Percentiles rank a stretch among this genome's conserved stretches.
These are phyloP conservation scores for Lentinula sp. DNA, from an alignment of 768 basidiomycete species.

Conservation along the genomic window DNA sequence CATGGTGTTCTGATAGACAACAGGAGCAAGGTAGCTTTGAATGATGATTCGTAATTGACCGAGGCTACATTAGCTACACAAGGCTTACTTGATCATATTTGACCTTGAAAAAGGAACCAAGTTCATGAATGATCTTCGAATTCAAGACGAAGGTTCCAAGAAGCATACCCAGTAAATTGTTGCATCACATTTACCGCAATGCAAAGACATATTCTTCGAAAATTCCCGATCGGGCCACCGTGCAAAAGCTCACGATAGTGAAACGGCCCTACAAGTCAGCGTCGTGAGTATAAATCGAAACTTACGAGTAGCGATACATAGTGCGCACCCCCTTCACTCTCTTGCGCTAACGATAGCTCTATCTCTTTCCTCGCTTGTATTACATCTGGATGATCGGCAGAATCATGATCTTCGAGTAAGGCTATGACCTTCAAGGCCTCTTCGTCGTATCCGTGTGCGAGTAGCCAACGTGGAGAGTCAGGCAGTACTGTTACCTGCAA, in stretches of 20 bases:
- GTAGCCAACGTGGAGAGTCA: conserved; percentile 34
- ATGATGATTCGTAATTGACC: not conserved
- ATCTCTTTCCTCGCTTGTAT: conserved; percentile 27
- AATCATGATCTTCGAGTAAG: conserved; percentile 25
- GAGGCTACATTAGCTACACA: not conserved
- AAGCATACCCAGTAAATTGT: conserved; percentile 32
- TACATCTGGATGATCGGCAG: conserved; percentile 26
- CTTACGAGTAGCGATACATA: not conserved
- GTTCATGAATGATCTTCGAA: not conserved
- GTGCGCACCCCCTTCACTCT: conserved; percentile 28
- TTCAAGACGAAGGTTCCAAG: not conserved
- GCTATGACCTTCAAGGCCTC: conserved; percentile 29
- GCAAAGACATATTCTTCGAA: conserved; percentile 29
- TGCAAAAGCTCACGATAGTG: conserved; percentile 26
- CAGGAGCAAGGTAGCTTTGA: conserved; percentile 29
- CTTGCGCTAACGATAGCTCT: conserved; percentile 26
- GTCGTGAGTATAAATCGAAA: conserved; percentile 10
- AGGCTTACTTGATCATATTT: conserved; percentile 32
- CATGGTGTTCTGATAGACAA: conserved; percentile 37
- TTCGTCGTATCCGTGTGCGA: conserved; percentile 28
- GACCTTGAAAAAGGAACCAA: conserved; percentile 13
- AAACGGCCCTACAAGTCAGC: conserved; percentile 28
- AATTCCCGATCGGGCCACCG: conserved; percentile 31
- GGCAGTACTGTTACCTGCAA: conserved; percentile 28
- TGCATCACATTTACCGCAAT: conserved; percentile 36